Conservation (phyloP, 1,139 yeast species). For the Suhomyces ambrosiae region DNA sequence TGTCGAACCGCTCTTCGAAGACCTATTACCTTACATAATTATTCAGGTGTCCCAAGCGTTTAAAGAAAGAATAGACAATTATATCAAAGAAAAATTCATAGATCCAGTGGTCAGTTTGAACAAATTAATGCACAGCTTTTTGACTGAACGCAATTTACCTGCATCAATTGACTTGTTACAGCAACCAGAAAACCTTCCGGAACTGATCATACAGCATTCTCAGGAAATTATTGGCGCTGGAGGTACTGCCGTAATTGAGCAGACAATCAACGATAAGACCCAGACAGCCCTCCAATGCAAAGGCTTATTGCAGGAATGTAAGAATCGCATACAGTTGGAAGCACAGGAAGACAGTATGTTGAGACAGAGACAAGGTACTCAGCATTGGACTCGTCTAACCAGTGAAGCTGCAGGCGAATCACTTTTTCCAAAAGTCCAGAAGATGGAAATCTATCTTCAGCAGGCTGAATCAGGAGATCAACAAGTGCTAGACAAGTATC, state of each 20-base stretch:
- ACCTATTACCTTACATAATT: conserved; percentile 65
- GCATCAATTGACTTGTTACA: conserved; percentile 66
- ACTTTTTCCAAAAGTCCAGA: conserved; percentile 41
- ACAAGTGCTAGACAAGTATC: conserved; percentile 46
- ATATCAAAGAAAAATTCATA: conserved; percentile 51
- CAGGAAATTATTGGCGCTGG: conserved; percentile 58
- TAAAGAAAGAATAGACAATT: conserved; percentile 63
- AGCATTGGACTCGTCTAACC: conserved; percentile 49
- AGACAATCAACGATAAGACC: conserved; percentile 48
- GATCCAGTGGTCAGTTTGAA: conserved; percentile 56
- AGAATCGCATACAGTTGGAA: conserved; percentile 52
- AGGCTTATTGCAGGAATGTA: conserved; percentile 46
- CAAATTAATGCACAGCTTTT: conserved; percentile 45
- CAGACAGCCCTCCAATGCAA: conserved; percentile 43
- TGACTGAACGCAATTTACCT: conserved; percentile 54
- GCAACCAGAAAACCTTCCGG: conserved; percentile 65
- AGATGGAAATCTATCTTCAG: conserved; percentile 50
- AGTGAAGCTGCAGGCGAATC: conserved; percentile 43
- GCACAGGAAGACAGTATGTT: conserved; percentile 57
- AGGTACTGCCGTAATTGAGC: conserved; percentile 48
- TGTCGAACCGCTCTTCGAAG: conserved; percentile 47
- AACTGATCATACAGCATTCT: conserved; percentile 54
- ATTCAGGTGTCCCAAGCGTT: conserved; percentile 71
- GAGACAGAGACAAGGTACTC: conserved; percentile 43
- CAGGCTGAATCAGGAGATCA: conserved; percentile 69